Conservation (phyloP, 1,284 basidiomycete genomes). For the Leccinum pachyderme region DNA sequence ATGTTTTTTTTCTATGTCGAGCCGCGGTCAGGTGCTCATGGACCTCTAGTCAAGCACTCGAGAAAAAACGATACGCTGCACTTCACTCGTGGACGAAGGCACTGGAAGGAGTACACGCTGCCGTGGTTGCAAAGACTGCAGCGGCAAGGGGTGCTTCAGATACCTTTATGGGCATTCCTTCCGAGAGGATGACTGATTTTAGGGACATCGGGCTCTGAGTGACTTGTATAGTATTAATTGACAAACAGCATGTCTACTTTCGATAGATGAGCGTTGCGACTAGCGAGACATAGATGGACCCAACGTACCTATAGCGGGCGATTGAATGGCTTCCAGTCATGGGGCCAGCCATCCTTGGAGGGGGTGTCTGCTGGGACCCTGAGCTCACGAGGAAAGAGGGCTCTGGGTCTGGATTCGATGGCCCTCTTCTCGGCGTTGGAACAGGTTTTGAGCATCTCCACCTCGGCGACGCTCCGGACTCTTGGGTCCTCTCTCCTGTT, state of each 20-base stretch:
- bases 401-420: conserved; percentile 75
- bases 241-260: not conserved
- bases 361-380: conserved; percentile 78
- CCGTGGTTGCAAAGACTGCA: conserved; percentile 68
- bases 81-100: conserved; percentile 80
- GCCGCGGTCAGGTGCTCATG: conserved; percentile 4
- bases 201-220: conserved; percentile 29
- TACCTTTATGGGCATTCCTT: conserved; percentile 27
- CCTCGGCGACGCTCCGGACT: conserved; percentile 55
- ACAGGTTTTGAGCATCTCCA: conserved; percentile 58
- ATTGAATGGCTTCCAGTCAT: conserved; percentile 69
- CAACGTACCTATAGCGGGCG: conserved; percentile 41
- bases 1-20: conserved; percentile 33
- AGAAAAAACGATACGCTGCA: conserved; percentile 81
- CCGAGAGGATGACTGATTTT: conserved; percentile 33
- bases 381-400: conserved; percentile 82
- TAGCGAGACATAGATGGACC: not conserved
- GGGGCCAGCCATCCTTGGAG: conserved; percentile 71
- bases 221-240: conserved; percentile 9
- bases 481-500: conserved; percentile 76
- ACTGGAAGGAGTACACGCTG: conserved; percentile 66
- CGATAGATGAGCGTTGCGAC: not conserved
- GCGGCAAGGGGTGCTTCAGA: conserved; percentile 39
- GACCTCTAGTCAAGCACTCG: conserved; percentile 67
- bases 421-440: conserved; percentile 68